These are phyloP conservation scores for Rhodofomes roseus DNA, from an alignment of 1,284 basidiomycete genomes.

Conservation along the genomic window DNA sequence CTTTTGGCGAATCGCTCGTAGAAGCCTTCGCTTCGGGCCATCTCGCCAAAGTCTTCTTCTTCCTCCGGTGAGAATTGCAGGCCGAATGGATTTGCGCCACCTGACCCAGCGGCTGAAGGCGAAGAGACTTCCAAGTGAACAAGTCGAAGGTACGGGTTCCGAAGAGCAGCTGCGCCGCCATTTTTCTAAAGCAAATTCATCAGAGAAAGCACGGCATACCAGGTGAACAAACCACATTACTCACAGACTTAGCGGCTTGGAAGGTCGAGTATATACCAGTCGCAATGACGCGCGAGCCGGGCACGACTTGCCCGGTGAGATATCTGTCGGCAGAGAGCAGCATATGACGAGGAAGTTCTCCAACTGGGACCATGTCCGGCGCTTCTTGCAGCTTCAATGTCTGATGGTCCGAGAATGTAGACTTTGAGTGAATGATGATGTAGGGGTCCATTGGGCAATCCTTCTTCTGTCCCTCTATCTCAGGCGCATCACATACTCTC, in stretches of 20 bases:
- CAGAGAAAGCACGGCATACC: background rate
- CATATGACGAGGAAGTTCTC: conserved; percentile 96
- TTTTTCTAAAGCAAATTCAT: conserved; percentile 51
- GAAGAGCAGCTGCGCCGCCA: conserved; percentile 76
- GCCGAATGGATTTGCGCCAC: conserved; percentile 74
- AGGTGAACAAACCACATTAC: conserved; percentile 20
- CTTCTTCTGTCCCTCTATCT: conserved; percentile 76
- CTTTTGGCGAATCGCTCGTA: conserved; percentile 94
- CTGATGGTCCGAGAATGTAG: conserved; percentile 94
- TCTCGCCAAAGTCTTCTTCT: conserved; percentile 92
- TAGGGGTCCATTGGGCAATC: conserved; percentile 97
- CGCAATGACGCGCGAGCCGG: conserved; percentile 90
- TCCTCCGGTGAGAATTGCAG: conserved; percentile 91
- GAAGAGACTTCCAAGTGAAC: conserved; percentile 89
- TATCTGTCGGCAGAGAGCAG: conserved; percentile 89
- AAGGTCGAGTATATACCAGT: conserved; percentile 98
- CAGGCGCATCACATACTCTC: conserved; percentile 77
- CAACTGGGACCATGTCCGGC: conserved; percentile 99
- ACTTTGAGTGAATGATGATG: conserved; percentile 94
- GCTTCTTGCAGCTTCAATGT: conserved; percentile 97
- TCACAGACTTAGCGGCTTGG: conserved; percentile 78
- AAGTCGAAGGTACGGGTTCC: conserved; percentile 93
- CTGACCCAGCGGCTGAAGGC: conserved; percentile 64
- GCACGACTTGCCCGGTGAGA: conserved; percentile 88
- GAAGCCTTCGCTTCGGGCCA: conserved; percentile 87